Base-by-base conservation (phyloP, 2,329 filamentous ascomycete species). In the Teratosphaeria pseudoeucalypti region DNA sequence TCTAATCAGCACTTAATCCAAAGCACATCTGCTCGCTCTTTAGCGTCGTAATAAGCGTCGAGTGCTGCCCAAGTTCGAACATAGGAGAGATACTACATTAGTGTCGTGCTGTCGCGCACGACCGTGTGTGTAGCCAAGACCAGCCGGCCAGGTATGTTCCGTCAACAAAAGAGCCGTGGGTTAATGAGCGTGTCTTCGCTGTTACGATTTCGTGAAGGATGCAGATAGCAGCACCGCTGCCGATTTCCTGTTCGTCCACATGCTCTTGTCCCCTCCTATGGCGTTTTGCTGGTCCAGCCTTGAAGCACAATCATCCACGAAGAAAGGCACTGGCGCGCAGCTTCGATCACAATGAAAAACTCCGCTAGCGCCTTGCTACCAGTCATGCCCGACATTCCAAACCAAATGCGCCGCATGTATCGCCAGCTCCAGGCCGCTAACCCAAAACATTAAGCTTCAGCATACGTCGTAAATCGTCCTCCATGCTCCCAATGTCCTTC, bases 381-480 rank as follows among this genome's bases (percentile, higher is more conserved):
- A 56, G 34, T 58, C 47, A 34, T 26, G 43, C 49, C 57, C 57
- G 23, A n/a, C 29, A 58, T 29, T n/a, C 26, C 32, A 27, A 56
- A 39, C 34, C 34, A 34, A 59, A 52, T 23, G 26, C 47, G 12
- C n/a, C 9, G 23, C n/a, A 32, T 32, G 34, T 19, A 55, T 27
- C 10, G 14, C 60, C 39, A 55, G 53, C 53, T 52, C 39, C 34
- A 27, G 37, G 27, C 26, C 39, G 55, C 55, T 61, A 66, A 55
- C 59, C 60, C 58, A 65, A 58, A 59, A 68, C 64, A 67, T 69
- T 66, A 61, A 67, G 65, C 53, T 68, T 68, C 61, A 76, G 66
- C 66, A 76, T 74, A n/a, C 72, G 70, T 63, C 71, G 68, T 63
- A 76, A 65, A 64, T 75, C 72, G 49, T 74, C 72, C 64, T 75